These are phyloP conservation scores for Tricladium varicosporioides DNA, from an alignment of 2,329 filamentous ascomycete genomes.

Conservation along the genomic window DNA sequence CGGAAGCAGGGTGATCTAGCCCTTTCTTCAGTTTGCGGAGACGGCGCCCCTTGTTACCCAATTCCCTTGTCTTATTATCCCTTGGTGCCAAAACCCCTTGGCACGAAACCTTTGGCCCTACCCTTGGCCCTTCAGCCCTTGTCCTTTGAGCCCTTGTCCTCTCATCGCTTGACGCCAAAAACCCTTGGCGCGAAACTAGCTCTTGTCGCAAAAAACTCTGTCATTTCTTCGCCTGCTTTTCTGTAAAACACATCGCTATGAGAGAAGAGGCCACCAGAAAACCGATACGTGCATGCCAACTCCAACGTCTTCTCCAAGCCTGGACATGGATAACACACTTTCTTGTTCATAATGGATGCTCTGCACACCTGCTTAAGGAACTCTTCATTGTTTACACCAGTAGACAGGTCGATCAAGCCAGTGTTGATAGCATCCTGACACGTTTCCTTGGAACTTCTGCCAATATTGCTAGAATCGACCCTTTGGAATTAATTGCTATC, in stretches of 20 bases:
- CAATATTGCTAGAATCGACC: slow-evolving; percentile 3
- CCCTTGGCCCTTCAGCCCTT: neutral
- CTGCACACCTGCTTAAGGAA: slow-evolving; percentile 1
- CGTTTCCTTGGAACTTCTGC: slow-evolving; percentile 1
- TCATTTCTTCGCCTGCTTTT: neutral
- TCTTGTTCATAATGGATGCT: slow-evolving; percentile 7
- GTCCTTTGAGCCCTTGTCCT: neutral
- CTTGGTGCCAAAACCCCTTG: neutral
- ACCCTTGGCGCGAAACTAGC: neutral
- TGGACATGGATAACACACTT: slow-evolving; percentile 2
- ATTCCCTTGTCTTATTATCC: neutral
- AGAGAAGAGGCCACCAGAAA: neutral
- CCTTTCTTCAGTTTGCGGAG: too few species aligned
- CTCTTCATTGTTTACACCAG: slow-evolving; percentile 2
- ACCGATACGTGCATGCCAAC: neutral
- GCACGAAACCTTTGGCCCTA: neutral
- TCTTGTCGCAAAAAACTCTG: neutral
- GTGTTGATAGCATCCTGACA: slow-evolving; percentile 3
- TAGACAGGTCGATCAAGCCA: slow-evolving; percentile 1
- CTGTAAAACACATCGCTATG: neutral
- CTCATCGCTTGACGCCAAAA: neutral
- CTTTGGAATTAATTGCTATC: slow-evolving; percentile 1
- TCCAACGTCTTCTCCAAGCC: slow-evolving; percentile 3
- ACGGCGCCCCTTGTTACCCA: neutral
- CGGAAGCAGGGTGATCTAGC: too few species aligned